phyloP scores from a whole-genome alignment of 257 asterid species.

The Nemophila menziesii region DNA sequence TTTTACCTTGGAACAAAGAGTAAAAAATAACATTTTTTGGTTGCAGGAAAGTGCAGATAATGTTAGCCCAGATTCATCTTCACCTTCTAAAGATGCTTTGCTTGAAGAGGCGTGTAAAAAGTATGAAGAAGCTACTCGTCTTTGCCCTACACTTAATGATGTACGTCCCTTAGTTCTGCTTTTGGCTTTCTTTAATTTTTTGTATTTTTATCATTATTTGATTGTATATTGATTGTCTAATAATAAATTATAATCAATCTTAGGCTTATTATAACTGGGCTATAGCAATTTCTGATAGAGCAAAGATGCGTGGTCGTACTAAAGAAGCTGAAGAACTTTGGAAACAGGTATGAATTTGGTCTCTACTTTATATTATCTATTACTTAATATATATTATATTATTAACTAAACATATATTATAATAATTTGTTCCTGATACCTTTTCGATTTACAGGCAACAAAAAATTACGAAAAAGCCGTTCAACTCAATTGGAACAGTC shows the following conservation, averaged over 20 bases:
- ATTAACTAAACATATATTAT: too few species aligned
- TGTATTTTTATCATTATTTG: background rate
- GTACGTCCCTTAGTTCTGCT: conserved; percentile 34
- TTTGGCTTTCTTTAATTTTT: conserved; percentile 1
- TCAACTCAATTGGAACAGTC: conserved; percentile 98
- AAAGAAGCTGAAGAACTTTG: conserved; percentile 98
- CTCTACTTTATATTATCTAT: background rate
- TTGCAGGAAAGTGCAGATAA: conserved; percentile 99
- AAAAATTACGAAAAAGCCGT: conserved; percentile 91
- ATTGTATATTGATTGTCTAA: background rate
- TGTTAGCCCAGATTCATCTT: conserved; percentile 65
- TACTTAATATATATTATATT: background rate
- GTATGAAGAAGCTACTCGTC: conserved; percentile 92
- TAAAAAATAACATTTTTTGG: conserved; percentile 10
- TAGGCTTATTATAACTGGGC: conserved; percentile 99
- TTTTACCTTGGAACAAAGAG: background rate
- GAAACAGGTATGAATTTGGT: conserved; percentile 57
- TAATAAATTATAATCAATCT: conserved; percentile 9
- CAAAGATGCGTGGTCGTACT: conserved; percentile 98
- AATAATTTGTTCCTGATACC: conserved; percentile 3
- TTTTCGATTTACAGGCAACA: conserved; percentile 60
- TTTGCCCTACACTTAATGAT: conserved; percentile 92
- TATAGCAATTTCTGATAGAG: conserved; percentile 97
- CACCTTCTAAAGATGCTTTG: conserved; percentile 90
- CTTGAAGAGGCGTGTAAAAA: conserved; percentile 95